Conservation (phyloP, 345 rosid species). For the Hibiscus tridactylites region DNA sequence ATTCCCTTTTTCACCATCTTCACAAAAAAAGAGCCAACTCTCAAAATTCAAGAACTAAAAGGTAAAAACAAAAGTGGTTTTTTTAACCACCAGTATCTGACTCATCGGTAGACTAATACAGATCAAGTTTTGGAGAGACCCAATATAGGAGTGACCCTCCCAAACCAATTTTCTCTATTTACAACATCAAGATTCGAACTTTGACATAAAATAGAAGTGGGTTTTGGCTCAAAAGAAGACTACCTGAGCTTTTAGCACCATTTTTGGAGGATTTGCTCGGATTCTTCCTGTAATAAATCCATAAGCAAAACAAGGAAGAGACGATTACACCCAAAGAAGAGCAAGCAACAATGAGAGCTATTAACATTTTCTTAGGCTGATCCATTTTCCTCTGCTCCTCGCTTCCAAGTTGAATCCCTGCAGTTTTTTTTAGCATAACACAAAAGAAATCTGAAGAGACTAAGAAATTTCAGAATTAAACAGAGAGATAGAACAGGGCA, state of each 20-base stretch:
- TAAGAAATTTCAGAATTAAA: background rate
- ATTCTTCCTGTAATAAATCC: conserved; percentile 39
- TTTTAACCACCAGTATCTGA: no score
- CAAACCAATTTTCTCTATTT: no score
- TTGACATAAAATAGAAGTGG: background rate
- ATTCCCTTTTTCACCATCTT: conserved; percentile 48
- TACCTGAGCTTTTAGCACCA: conserved; percentile 43
- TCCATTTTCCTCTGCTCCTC: conserved; percentile 29
- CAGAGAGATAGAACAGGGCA: background rate
- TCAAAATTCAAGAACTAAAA: conserved; percentile 5
- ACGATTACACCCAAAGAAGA: conserved; percentile 37
- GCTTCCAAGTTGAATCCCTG: conserved; percentile 41
- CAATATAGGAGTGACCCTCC: no score
- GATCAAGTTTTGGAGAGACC: no score
- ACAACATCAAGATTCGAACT: no score
- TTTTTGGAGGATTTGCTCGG: conserved; percentile 32
- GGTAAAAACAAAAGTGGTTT: background rate
- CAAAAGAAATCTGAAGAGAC: background rate
- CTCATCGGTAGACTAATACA: no score
- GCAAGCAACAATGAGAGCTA: conserved; percentile 51
- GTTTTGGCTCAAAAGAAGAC: background rate
- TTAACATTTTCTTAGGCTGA: conserved; percentile 33
- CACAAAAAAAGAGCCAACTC: conserved; percentile 8
- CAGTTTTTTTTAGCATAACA: background rate
- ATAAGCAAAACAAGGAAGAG: conserved; percentile 35